phyloP scores from a whole-genome alignment of 345 rosid genomes.

The Brassica juncea region DNA sequence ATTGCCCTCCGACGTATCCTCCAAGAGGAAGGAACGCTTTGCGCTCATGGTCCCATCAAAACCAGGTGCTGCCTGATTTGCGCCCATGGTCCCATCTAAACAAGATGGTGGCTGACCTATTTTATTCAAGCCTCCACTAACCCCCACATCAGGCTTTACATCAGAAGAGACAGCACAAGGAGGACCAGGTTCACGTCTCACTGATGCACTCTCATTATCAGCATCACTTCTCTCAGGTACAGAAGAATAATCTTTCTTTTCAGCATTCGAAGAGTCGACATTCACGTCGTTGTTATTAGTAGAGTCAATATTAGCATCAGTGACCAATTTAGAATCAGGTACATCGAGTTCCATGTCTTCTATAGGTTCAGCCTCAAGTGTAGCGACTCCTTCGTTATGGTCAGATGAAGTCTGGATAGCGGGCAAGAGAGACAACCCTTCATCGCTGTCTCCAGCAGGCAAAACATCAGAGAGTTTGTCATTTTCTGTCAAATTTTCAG shows the following conservation, averaged over 20 bases:
- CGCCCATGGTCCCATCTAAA: conserved; percentile 40
- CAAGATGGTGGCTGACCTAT: conserved; percentile 29
- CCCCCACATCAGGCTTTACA: conserved; percentile 39
- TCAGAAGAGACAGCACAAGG: conserved; percentile 44
- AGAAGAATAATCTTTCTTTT: conserved; percentile 32
- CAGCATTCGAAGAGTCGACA: conserved; percentile 32
- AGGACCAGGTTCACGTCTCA: conserved; percentile 29
- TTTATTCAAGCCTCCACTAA: conserved; percentile 40
- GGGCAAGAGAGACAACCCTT: conserved; percentile 30
- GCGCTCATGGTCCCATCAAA: conserved; percentile 44
- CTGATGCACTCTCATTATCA: conserved; percentile 31
- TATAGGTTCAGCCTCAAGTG: conserved; percentile 28
- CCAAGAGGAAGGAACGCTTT: conserved; percentile 50
- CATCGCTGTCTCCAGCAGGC: conserved; percentile 21
- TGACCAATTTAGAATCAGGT: conserved; percentile 30
- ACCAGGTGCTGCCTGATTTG: conserved; percentile 32
- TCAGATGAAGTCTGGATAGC: conserved; percentile 29
- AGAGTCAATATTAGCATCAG: conserved; percentile 26
- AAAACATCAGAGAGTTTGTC: conserved; percentile 33
- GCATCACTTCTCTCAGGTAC: conserved; percentile 34
- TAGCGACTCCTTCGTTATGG: conserved; percentile 27
- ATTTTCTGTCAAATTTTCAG: conserved; percentile 22
- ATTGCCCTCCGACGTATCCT: conserved; percentile 50
- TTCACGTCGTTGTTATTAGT: conserved; percentile 29
- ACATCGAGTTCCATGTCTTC: conserved; percentile 33